Percentiles rank a stretch among this genome's conserved stretches.
Evolutionary conservation across 2,329 filamentous ascomycete species (phyloP).

Genomic region (Calonectria henricotiae): DNA sequence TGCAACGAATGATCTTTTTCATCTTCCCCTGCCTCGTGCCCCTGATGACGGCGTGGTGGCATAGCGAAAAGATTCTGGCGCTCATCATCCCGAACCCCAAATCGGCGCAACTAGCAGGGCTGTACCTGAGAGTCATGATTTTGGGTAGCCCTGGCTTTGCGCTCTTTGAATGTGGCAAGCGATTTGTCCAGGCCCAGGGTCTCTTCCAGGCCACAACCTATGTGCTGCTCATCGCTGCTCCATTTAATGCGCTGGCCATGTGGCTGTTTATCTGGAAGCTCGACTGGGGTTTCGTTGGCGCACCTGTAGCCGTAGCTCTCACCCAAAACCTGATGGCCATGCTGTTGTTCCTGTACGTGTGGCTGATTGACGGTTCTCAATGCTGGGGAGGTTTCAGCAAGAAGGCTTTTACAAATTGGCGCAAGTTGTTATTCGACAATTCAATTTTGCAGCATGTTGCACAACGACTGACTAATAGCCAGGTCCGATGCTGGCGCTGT

Average conservation of each 20-base stretch:
- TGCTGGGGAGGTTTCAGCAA: slow-evolving; percentile 88
- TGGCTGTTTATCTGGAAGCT: slow-evolving; percentile 85
- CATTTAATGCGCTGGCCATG: slow-evolving; percentile 83
- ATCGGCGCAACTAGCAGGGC: slow-evolving; percentile 78
- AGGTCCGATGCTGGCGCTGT: slow-evolving; percentile 82
- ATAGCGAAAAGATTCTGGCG: slow-evolving; percentile 76
- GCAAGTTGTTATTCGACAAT: slow-evolving; percentile 54
- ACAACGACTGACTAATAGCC: neutral
- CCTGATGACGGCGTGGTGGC: slow-evolving; percentile 80
- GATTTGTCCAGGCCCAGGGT: slow-evolving; percentile 87
- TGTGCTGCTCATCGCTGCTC: slow-evolving; percentile 82
- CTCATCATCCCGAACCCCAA: slow-evolving; percentile 67
- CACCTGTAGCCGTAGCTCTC: slow-evolving; percentile 84
- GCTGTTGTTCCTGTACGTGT: slow-evolving; percentile 84
- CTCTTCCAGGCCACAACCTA: slow-evolving; percentile 85
- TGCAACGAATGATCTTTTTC: slow-evolving; percentile 87
- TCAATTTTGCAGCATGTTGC: neutral
- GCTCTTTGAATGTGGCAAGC: slow-evolving; percentile 83
- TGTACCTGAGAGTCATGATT: slow-evolving; percentile 81
- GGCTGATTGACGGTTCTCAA: slow-evolving; percentile 80
- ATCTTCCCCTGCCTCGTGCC: slow-evolving; percentile 81
- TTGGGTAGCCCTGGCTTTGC: slow-evolving; percentile 83
- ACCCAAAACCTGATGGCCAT: slow-evolving; percentile 84
- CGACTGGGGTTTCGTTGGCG: slow-evolving; percentile 81
- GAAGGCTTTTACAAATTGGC: slow-evolving; percentile 82